Evolutionary conservation across 805 yeast species (phyloP), one percentile per base, ranked within the genome.

Genomic region (Saccharomycopsis sp.): DNA sequence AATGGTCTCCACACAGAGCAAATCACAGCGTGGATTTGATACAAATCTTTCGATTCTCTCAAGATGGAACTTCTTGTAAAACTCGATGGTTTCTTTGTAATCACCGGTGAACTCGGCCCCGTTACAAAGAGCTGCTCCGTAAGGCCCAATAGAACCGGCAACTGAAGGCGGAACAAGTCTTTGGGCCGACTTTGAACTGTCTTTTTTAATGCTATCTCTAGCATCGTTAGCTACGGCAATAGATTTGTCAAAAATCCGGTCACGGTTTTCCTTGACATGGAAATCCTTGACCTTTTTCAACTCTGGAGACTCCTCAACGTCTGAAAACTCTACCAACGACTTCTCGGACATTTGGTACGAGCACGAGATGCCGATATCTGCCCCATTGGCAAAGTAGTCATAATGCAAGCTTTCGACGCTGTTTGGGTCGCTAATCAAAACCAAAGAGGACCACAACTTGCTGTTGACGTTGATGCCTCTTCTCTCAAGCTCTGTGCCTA

Each of bases 81-180:
- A 66, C 15, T 70, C 71, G 1, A 71, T 66, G 5, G 68, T 72
- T 24, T 68, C 73, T 9, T 75, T 76, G 67, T 87, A 87, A 54
- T 82, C 75, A 1, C 95, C 95, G 2, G 84, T 81, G 64, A 84
- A 89, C 65, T 89, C 96, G 0, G 85, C 76, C 0, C 91, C 90
- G 61, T 81, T 76, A 29, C 85, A 81, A 41, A 85, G 66, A 62
- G 71, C 82, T 0, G 91, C 87, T 0, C 91, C 95, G 67, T 81
- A 89, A 0, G 96, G 89, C 0, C 96, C 96, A 41, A 87, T 70
- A 5, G 88, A 80, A 0, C 88, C 95, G 1, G 80, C 81, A 3
- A 84, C 74, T 48, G 64, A 64, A 3, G 65, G 34, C 7, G 18
- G 8, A 44, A 44, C 21, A 44, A 16, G 54, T 58, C 54, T 18